Evolutionary conservation across 495 filamentous ascomycete genomes (phyloP).

Genomic region (Hypoxylon fragiforme): DNA sequence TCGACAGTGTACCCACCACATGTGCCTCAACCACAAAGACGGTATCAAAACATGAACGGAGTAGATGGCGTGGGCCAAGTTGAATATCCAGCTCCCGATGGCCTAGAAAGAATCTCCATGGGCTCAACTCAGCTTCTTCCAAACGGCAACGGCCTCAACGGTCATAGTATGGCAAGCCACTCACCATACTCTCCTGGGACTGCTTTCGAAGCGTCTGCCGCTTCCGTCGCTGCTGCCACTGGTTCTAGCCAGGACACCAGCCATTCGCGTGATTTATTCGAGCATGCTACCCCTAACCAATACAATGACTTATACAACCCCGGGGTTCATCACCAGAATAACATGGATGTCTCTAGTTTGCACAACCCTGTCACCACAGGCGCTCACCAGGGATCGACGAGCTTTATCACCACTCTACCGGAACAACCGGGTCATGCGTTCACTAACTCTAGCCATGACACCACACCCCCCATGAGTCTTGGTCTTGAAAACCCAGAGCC

Average conservation of each 20-base stretch:
- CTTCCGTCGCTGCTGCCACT: not conserved
- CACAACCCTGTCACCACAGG: constrained; percentile 2
- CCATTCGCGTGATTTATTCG: constrained; percentile 1
- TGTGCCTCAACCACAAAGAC: not conserved
- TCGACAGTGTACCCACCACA: not conserved
- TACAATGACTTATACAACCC: constrained; percentile 3
- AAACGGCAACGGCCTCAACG: constrained; percentile 7
- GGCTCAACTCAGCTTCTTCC: constrained; percentile 4
- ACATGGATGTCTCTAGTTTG: constrained; percentile 8
- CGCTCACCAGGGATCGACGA: not conserved
- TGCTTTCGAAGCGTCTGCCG: constrained; percentile 15
- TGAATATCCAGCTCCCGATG: constrained; percentile 3
- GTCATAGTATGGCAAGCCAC: constrained; percentile 5
- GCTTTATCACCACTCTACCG: constrained; percentile 4
- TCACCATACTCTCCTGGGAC: constrained; percentile 14
- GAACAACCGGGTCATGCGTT: constrained; percentile 1
- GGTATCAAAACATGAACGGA: constrained; percentile 7
- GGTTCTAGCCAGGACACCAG: not conserved
- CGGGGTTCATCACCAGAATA: not conserved
- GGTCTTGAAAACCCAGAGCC: constrained; percentile 5
- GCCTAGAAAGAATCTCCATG: constrained; percentile 4
- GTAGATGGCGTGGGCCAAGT: not conserved
- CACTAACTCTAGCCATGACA: constrained; percentile 4
- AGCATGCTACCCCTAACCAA: constrained; percentile 1
- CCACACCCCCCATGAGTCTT: constrained; percentile 7